phyloP scores from a whole-genome alignment of 208 protist species.

The Wallacemonas sp. region DNA sequence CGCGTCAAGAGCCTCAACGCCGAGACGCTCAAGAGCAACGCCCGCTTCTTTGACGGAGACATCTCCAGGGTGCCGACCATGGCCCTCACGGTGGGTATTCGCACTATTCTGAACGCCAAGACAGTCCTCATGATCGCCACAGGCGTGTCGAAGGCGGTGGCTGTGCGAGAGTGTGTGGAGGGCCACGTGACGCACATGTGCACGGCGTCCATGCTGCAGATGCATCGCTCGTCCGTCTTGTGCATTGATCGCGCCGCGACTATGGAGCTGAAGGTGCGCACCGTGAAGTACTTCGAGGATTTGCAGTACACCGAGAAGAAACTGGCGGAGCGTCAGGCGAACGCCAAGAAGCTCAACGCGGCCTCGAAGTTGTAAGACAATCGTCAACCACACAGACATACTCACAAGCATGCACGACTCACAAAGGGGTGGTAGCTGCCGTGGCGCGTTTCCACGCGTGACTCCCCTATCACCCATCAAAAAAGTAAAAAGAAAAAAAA shows the following conservation, averaged over 20 bases:
- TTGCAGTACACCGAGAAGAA: slow-evolving; percentile 70
- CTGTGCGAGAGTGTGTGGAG: slow-evolving; percentile 90
- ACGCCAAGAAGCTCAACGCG: slow-evolving; percentile 25
- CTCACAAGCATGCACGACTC: neutral
- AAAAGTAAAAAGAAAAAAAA: slow-evolving; percentile 14
- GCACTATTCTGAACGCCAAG: slow-evolving; percentile 87
- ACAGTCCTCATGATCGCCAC: slow-evolving; percentile 93
- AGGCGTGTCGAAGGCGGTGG: slow-evolving; percentile 86
- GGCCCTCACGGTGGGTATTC: slow-evolving; percentile 95
- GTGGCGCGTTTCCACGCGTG: too few species aligned
- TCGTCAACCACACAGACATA: neutral
- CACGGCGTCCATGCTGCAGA: slow-evolving; percentile 91
- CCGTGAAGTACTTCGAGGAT: slow-evolving; percentile 93
- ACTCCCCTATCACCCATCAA: neutral
- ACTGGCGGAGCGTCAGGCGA: slow-evolving; percentile 49
- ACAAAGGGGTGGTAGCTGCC: too few species aligned
- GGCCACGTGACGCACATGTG: slow-evolving; percentile 92
- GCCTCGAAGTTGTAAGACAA: slow-evolving; percentile 39
- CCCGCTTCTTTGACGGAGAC: slow-evolving; percentile 93
- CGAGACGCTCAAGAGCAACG: slow-evolving; percentile 94
- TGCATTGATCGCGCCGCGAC: slow-evolving; percentile 93
- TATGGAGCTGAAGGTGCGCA: slow-evolving; percentile 93
- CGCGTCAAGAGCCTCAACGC: slow-evolving; percentile 93
- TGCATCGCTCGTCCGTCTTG: slow-evolving; percentile 82
- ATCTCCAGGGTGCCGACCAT: slow-evolving; percentile 90